Percentiles rank a stretch among this genome's conserved stretches.
Conservation (phyloP, 1,139 yeast genomes). For the Suhomyces choctaworum region DNA sequence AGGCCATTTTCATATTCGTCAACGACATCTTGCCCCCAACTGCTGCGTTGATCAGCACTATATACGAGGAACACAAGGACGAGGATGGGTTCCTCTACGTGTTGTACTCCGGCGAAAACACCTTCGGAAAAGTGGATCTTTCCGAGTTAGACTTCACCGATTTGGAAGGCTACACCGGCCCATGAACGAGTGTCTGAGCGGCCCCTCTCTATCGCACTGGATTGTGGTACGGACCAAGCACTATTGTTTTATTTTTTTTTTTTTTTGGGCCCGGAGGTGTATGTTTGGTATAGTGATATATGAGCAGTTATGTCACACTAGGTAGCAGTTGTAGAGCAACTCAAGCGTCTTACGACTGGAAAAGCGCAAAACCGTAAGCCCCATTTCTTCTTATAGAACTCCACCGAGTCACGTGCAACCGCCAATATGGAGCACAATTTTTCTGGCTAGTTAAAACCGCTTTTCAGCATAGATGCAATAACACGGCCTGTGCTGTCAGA, state of each 20-base stretch:
- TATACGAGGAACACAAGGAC: slow-evolving; percentile 95
- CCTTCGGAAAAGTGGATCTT: slow-evolving; percentile 61
- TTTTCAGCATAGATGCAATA: slow-evolving; percentile 1
- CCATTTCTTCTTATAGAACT: too few relatives aligned
- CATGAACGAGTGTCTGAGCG: slow-evolving; percentile 1
- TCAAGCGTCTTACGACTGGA: too few relatives aligned
- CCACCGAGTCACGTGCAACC: background rate
- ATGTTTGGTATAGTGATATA: slow-evolving; percentile 2
- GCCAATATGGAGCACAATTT: too few relatives aligned
- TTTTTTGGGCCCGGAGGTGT: slow-evolving; percentile 3
- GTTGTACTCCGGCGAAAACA: slow-evolving; percentile 84
- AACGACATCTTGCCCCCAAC: slow-evolving; percentile 97
- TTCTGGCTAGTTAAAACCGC: too few relatives aligned
- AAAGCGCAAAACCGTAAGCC: too few relatives aligned
- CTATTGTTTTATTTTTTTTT: slow-evolving; percentile 1
- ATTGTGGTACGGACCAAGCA: background rate
- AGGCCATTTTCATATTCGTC: slow-evolving; percentile 95
- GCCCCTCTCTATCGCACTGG: slow-evolving; percentile 1
- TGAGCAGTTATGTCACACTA: slow-evolving; percentile 3
- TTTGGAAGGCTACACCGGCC: slow-evolving; percentile 16
- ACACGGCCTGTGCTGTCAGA: background rate
- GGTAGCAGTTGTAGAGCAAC: too few relatives aligned
- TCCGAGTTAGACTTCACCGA: slow-evolving; percentile 29
- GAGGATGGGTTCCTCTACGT: slow-evolving; percentile 96
- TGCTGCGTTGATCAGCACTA: slow-evolving; percentile 91